Percentiles rank a stretch among this genome's conserved stretches.
phyloP scores from a whole-genome alignment of 2,329 filamentous ascomycete species.

The Fusarium musae region DNA sequence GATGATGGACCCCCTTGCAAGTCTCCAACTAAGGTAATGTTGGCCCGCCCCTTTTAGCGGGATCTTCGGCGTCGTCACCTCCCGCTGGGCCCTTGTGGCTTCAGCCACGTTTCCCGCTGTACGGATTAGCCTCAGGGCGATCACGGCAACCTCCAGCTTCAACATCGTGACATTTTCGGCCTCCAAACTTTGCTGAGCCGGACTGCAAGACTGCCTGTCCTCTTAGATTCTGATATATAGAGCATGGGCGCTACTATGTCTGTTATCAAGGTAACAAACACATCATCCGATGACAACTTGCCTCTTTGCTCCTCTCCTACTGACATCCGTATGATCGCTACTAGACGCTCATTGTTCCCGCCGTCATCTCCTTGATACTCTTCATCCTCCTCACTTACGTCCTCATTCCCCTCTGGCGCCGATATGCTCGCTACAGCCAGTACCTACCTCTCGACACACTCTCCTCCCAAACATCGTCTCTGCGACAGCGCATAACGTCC shows the following conservation, averaged over 20 bases:
- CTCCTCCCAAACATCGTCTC: conserved; percentile 64
- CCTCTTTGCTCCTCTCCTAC: background rate
- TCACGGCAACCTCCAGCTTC: conserved; percentile 15
- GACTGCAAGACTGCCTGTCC: background rate
- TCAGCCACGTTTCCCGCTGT: conserved; percentile 29
- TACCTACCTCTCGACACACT: conserved; percentile 77
- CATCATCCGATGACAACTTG: conserved; percentile 14
- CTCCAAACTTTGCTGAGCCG: background rate
- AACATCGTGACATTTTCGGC: conserved; percentile 16
- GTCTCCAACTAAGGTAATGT: background rate
- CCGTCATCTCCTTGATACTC: conserved; percentile 74
- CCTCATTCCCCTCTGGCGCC: conserved; percentile 74
- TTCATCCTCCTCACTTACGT: conserved; percentile 75
- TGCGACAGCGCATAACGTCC: conserved; percentile 61
- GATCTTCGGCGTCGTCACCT: conserved; percentile 37
- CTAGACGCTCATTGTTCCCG: conserved; percentile 77
- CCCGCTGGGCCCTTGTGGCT: conserved; percentile 18
- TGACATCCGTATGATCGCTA: conserved; percentile 21
- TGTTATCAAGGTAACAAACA: conserved; percentile 49
- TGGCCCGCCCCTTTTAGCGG: conserved; percentile 32
- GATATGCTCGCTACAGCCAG: conserved; percentile 76
- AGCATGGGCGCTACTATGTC: conserved; percentile 50
- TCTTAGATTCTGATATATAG: background rate
- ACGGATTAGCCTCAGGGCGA: conserved; percentile 11
- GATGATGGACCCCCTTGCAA: background rate